A percentile compares a stretch with the other conserved stretches of the same genome.
Conservation (phyloP, 345 rosid genomes). For the Pugionium dolabratum region DNA sequence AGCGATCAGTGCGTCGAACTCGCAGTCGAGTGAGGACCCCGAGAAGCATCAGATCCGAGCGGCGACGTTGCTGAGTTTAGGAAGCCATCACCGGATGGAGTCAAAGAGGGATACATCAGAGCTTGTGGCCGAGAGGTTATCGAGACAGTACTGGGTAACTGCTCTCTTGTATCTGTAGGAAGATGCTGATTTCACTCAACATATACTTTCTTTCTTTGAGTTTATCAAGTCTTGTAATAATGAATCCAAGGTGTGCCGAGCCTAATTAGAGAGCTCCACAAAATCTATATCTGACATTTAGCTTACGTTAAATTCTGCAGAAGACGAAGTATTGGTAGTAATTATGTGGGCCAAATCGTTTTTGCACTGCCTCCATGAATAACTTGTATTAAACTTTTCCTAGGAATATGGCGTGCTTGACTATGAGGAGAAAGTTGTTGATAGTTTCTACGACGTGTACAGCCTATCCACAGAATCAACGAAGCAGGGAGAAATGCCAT, state of each 20-base stretch:
- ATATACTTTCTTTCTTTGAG: neutral
- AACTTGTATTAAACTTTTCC: neutral
- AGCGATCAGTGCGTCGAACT: conserved; percentile 91
- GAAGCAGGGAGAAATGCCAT: conserved; percentile 77
- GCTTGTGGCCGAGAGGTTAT: conserved; percentile 63
- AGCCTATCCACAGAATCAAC: conserved; percentile 61
- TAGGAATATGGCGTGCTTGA: conserved; percentile 97
- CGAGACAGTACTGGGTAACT: conserved; percentile 96
- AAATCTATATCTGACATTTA: neutral
- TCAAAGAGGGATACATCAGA: conserved; percentile 59
- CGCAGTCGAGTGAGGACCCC: conserved; percentile 62
- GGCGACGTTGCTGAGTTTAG: conserved; percentile 70
- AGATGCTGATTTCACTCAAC: conserved; percentile 13
- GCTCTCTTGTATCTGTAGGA: conserved; percentile 12
- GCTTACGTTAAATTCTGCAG: neutral
- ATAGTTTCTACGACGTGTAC: conserved; percentile 90
- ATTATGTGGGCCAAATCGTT: neutral
- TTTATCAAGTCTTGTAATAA: neutral
- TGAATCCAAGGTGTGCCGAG: conserved; percentile 1
- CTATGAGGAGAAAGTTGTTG: conserved; percentile 90
- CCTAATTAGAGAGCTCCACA: conserved; percentile 2
- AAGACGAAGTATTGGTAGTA: neutral
- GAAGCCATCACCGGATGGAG: conserved; percentile 55
- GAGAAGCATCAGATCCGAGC: conserved; percentile 97
- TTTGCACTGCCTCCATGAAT: conserved; percentile 11